phyloP scores from a whole-genome alignment of 495 filamentous ascomycete genomes.

The Cryomyces minteri region DNA sequence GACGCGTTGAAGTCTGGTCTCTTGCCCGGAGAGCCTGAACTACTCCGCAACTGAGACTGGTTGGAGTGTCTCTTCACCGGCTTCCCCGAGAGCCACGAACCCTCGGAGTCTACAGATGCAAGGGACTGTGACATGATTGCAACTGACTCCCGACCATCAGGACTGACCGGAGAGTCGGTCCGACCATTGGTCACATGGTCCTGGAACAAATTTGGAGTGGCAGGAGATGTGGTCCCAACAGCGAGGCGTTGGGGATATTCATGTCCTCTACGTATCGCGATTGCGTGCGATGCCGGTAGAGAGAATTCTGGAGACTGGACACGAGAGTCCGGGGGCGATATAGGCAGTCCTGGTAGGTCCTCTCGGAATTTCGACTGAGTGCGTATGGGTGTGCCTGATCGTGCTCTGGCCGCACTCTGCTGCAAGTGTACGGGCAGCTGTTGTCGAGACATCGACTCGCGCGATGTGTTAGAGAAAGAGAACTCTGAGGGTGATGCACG shows the following conservation, averaged over 20 bases:
- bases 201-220: background rate
- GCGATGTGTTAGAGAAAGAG: slow-evolving; percentile 63
- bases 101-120: slow-evolving; percentile 79
- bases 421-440: slow-evolving; percentile 25
- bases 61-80: slow-evolving; percentile 34
- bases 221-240: slow-evolving; percentile 1
- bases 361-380: slow-evolving; percentile 87
- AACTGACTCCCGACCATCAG: slow-evolving; percentile 6
- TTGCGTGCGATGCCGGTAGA: background rate
- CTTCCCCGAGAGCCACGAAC: slow-evolving; percentile 74
- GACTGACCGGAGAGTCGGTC: slow-evolving; percentile 18
- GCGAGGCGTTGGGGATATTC: slow-evolving; percentile 3
- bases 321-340: slow-evolving; percentile 66
- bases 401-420: slow-evolving; percentile 8
- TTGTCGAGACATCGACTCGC: slow-evolving; percentile 51
- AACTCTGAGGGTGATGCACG: slow-evolving; percentile 27
- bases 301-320: slow-evolving; percentile 49
- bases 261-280: slow-evolving; percentile 5
- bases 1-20: slow-evolving; percentile 28
- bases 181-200: background rate
- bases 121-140: slow-evolving; percentile 49
- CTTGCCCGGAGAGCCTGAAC: slow-evolving; percentile 25
- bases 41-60: slow-evolving; percentile 26
- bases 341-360: slow-evolving; percentile 67
- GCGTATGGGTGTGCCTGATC: slow-evolving; percentile 42